Percentiles rank a stretch among this genome's conserved stretches.
phyloP scores from a whole-genome alignment of 2,329 filamentous ascomycete species.

The Neopestalotiopsis clavispora region DNA sequence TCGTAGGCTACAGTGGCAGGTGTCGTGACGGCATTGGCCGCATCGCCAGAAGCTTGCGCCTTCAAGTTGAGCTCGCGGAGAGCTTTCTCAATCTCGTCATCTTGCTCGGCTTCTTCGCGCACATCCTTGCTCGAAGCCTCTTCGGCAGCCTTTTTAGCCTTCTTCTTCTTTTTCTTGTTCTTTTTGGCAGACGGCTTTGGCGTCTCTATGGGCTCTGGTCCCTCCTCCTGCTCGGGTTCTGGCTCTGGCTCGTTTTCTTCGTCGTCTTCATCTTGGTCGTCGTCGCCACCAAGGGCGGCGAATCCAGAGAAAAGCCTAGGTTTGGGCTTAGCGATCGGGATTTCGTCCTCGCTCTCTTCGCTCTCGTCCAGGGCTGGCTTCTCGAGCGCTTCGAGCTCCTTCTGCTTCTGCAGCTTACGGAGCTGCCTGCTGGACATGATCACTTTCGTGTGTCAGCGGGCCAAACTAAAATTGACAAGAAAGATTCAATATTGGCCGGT shows the following conservation, averaged over 20 bases:
- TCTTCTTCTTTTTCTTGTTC: constrained; percentile 44
- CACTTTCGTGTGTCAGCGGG: no score
- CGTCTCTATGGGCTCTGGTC: constrained; percentile 25
- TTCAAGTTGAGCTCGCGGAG: constrained; percentile 41
- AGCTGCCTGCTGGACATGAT: constrained; percentile 38
- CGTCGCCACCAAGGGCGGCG: constrained; percentile 54
- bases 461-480: no score
- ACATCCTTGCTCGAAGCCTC: constrained; percentile 21
- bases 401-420: constrained; percentile 50
- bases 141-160: constrained; percentile 34
- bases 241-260: constrained; percentile 35
- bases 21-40: constrained; percentile 14
- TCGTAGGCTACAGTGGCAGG: constrained; percentile 30
- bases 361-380: constrained; percentile 41
- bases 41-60: constrained; percentile 22
- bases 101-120: constrained; percentile 28
- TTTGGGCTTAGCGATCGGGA: constrained; percentile 43
- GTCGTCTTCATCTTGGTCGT: constrained; percentile 45
- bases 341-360: constrained; percentile 38
- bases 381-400: constrained; percentile 46
- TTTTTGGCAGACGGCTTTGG: constrained; percentile 37
- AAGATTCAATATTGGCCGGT: no score
- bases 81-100: constrained; percentile 62
- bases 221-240: constrained; percentile 27
- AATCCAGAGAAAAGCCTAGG: constrained; percentile 53